Evolutionary conservation across 2,329 filamentous ascomycete genomes (phyloP).

Genomic region (Fusarium burgessii): DNA sequence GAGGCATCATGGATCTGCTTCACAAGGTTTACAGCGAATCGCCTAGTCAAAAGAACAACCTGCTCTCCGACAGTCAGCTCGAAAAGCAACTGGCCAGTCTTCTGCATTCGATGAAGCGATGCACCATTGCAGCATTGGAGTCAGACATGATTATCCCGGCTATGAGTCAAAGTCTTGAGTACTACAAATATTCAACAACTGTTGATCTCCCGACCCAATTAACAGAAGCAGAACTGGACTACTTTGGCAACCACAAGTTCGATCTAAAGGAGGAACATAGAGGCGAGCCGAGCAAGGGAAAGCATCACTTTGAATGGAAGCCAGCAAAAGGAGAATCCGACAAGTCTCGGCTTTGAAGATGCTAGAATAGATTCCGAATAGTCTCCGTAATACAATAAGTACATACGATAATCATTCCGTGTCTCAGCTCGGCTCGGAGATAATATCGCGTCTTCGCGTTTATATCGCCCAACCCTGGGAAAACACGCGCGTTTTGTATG

Average conservation of each 20-base stretch:
- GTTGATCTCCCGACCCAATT: neutral
- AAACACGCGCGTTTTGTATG: neutral
- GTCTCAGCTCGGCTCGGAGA: neutral
- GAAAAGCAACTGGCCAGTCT: neutral
- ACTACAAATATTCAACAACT: neutral
- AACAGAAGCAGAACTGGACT: neutral
- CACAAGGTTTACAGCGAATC: neutral
- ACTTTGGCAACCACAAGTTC: neutral
- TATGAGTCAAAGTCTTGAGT: neutral
- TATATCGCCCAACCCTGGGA: neutral
- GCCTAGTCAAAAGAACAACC: accelerated
- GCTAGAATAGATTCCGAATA: neutral
- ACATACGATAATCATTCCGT: neutral
- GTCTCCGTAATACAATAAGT: neutral
- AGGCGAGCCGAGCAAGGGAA: neutral
- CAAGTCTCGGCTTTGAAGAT: neutral
- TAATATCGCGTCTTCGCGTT: neutral
- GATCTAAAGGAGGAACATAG: neutral
- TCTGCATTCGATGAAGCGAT: neutral
- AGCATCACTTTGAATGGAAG: neutral
- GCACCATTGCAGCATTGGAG: neutral
- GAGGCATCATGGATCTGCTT: neutral
- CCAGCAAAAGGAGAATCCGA: neutral
- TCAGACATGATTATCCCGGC: neutral
- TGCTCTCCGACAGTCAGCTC: neutral